phyloP scores from a whole-genome alignment of 352 stramenopile genomes.

The Elongisporangium prolatum region DNA sequence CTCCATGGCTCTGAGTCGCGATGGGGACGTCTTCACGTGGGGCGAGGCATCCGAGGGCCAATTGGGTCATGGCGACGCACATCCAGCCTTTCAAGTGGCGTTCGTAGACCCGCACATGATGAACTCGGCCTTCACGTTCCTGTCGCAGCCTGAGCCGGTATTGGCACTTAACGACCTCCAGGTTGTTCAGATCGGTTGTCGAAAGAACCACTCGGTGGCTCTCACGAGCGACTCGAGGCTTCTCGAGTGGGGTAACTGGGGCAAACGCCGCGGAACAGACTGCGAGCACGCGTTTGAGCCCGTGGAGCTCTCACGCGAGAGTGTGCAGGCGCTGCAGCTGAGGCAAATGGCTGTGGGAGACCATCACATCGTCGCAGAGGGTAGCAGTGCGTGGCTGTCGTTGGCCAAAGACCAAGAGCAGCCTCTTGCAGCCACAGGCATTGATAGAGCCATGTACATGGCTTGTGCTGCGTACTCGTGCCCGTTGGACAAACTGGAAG shows the following conservation, averaged over 20 bases:
- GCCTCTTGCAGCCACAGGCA: neutral
- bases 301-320: conserved; percentile 17
- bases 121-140: conserved; percentile 67
- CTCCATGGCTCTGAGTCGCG: conserved; percentile 49
- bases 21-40: conserved; percentile 71
- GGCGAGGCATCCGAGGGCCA: conserved; percentile 72
- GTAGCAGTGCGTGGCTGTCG: conserved; percentile 60
- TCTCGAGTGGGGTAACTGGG: conserved; percentile 76
- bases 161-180: conserved; percentile 36
- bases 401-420: conserved; percentile 7
- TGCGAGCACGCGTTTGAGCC: conserved; percentile 55
- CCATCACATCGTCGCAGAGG: conserved; percentile 54
- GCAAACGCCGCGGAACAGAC: conserved; percentile 42
- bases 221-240: conserved; percentile 31
- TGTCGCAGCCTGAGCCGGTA: conserved; percentile 57
- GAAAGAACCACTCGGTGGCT: conserved; percentile 54
- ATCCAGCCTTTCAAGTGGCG: conserved; percentile 51
- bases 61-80: conserved; percentile 51
- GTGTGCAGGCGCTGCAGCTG: conserved; percentile 22
- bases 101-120: conserved; percentile 57
- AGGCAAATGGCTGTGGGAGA: conserved; percentile 41
- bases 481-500: conserved; percentile 17
- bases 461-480: conserved; percentile 22
- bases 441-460: conserved; percentile 15
- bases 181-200: conserved; percentile 43